Conservation (phyloP, 305 asterid species). For the Solanum hybrid region DNA sequence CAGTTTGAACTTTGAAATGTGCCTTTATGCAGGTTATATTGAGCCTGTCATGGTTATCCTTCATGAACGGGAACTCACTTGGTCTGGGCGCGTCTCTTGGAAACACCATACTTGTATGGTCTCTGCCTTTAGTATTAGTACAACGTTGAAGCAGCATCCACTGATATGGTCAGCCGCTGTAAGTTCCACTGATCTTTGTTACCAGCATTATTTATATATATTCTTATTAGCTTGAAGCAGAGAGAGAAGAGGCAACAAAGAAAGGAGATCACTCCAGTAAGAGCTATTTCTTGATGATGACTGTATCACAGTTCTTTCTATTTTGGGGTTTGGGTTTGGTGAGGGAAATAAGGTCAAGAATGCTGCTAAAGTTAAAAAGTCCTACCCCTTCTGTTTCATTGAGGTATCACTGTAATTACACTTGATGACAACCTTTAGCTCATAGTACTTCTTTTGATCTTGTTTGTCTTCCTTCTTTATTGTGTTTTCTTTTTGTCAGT, state of each 20-base stretch:
- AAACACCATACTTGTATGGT: constrained; percentile 87
- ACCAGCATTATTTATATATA: not conserved
- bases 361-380: not conserved
- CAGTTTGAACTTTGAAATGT: not conserved
- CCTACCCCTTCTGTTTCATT: not conserved
- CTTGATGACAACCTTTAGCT: not conserved
- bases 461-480: not conserved
- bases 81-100: constrained; percentile 96
- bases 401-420: not conserved
- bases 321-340: not conserved
- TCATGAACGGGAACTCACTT: constrained; percentile 87
- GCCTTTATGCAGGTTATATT: constrained; percentile 60
- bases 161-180: constrained; percentile 93
- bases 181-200: constrained; percentile 21
- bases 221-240: not conserved
- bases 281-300: not conserved
- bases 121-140: constrained; percentile 92
- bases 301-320: not conserved
- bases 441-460: not conserved
- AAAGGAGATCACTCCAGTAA: not conserved
- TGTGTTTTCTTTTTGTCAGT: not conserved
- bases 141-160: constrained; percentile 89
- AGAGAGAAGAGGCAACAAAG: not conserved
- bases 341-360: not conserved
- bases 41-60: constrained; percentile 97